A percentile compares a stretch with the other conserved stretches of the same genome.
These are phyloP conservation scores for Zea mays DNA, from an alignment of 176 grass and related monocot species.

Conservation along the genomic window Zm-B73-REFERENCE-NAM-5.0 NC_050100.1:91740501-91741000, in stretches of 20 bases:
- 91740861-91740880: constrained; percentile 64
- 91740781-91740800: constrained; percentile 22
- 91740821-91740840: constrained; percentile 70
- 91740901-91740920: constrained; percentile 69
- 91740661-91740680: no score
- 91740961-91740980: neutral
- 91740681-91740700: no score
- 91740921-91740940: constrained; percentile 69
- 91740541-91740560: no score
- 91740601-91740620: no score
- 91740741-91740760: neutral
- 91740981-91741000: neutral
- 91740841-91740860: constrained; percentile 87
- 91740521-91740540: neutral
- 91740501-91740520: neutral
- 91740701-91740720: neutral
- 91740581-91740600: no score
- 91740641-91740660: no score
- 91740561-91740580: no score
- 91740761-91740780: constrained; percentile 21
- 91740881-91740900: constrained; percentile 64
- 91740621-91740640: no score
- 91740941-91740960: neutral
- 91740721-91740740: neutral
- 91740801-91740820: constrained; percentile 63